phyloP scores from a whole-genome alignment of 2,329 filamentous ascomycete genomes.

The Penicillium sp. region DNA sequence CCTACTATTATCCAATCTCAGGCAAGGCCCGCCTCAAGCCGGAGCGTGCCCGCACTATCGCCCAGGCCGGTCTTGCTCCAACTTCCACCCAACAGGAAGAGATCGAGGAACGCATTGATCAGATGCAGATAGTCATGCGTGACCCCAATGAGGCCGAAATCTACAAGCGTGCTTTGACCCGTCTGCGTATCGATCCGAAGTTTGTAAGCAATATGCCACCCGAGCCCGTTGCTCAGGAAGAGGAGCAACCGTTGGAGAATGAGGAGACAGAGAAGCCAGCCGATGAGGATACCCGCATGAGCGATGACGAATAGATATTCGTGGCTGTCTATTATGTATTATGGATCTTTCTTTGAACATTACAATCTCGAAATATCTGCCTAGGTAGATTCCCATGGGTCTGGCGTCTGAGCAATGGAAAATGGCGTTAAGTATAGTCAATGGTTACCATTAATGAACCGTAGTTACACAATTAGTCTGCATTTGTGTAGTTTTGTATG shows the following conservation, averaged over 20 bases:
- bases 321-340: constrained; percentile 5
- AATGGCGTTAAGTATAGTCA: constrained; percentile 5
- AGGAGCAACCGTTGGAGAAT: constrained; percentile 12
- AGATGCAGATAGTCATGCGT: constrained; percentile 51
- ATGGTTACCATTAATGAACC: not conserved
- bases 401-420: constrained; percentile 11
- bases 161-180: constrained; percentile 46
- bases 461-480: not conserved
- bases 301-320: constrained; percentile 14
- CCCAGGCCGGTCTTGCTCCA: constrained; percentile 40
- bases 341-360: constrained; percentile 5
- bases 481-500: not conserved
- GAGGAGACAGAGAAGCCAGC: constrained; percentile 10
- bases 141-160: constrained; percentile 51
- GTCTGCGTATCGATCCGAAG: constrained; percentile 46
- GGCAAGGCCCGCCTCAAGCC: constrained; percentile 57
- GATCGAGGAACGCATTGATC: constrained; percentile 51
- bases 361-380: constrained; percentile 4
- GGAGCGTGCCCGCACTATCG: constrained; percentile 44
- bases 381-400: constrained; percentile 4
- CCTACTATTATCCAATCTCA: constrained; percentile 62
- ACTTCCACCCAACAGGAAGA: constrained; percentile 32
- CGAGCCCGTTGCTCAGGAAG: constrained; percentile 15
- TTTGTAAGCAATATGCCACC: constrained; percentile 39
- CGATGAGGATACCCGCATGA: constrained; percentile 26